These are phyloP conservation scores for Picochlorum sp. DNA, from an alignment of 139 green algal species.

Conservation along the genomic window DNA sequence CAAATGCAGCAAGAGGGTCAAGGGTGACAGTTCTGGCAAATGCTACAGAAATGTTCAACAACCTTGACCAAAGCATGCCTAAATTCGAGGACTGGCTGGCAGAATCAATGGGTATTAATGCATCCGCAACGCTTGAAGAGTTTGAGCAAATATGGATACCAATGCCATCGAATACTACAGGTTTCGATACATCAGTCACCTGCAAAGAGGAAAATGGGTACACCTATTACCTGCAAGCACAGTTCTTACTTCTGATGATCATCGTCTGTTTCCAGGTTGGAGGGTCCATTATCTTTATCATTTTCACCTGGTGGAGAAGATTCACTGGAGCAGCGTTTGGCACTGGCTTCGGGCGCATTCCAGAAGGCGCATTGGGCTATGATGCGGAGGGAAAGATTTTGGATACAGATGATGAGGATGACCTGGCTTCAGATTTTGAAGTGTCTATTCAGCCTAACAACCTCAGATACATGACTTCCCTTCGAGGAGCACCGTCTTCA, in stretches of 20 bases:
- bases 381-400: slow-evolving; percentile 9
- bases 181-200: slow-evolving; percentile 13
- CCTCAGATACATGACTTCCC: slow-evolving; percentile 2
- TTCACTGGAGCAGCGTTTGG: slow-evolving; percentile 15
- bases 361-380: background rate
- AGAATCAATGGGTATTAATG: slow-evolving; percentile 33
- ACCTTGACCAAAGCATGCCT: slow-evolving; percentile 13
- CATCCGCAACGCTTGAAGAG: slow-evolving; percentile 13
- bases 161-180: slow-evolving; percentile 11
- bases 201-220: slow-evolving; percentile 17
- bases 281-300: slow-evolving; percentile 11
- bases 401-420: slow-evolving; percentile 10
- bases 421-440: slow-evolving; percentile 5
- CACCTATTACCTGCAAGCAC: slow-evolving; percentile 17
- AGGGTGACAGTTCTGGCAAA: slow-evolving; percentile 16
- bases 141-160: slow-evolving; percentile 9
- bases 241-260: slow-evolving; percentile 11
- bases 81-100: slow-evolving; percentile 9
- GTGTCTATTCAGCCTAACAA: slow-evolving; percentile 10
- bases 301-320: slow-evolving; percentile 11
- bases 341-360: background rate
- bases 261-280: slow-evolving; percentile 16
- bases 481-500: slow-evolving; percentile 2
- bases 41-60: slow-evolving; percentile 18
- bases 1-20: slow-evolving; percentile 1